Percentiles rank a stretch among this genome's conserved stretches.
Evolutionary conservation across 2,329 filamentous ascomycete genomes (phyloP).

Genomic region (Polytolypa hystricis): DNA sequence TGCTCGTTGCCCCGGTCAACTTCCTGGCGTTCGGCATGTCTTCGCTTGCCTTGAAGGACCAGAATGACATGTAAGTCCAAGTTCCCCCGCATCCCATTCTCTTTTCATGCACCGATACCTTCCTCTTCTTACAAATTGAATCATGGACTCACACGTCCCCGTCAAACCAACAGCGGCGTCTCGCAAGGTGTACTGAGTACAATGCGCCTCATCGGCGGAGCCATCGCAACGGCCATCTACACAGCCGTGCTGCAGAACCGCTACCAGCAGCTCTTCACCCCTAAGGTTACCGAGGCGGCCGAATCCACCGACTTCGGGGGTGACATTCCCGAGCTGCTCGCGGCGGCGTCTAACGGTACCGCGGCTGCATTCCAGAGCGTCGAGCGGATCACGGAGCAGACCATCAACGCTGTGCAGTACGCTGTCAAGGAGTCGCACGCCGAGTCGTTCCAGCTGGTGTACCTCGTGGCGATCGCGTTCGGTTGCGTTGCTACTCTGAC

Average conservation of each 20-base stretch:
- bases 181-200: background rate
- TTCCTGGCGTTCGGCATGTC: background rate
- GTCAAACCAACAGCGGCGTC: background rate
- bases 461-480: background rate
- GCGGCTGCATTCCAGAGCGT: background rate
- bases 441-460: background rate
- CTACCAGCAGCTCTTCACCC: background rate
- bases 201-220: background rate
- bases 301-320: too few species aligned
- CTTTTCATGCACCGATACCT: background rate
- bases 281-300: background rate
- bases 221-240: background rate
- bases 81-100: background rate
- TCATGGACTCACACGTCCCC: too few species aligned
- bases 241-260: background rate
- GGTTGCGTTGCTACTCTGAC: background rate
- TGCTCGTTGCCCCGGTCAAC: background rate
- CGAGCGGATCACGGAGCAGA: background rate
- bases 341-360: background rate
- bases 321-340: background rate
- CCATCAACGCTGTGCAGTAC: background rate
- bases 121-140: too few species aligned
- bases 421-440: background rate
- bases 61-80: background rate
- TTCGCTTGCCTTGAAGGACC: background rate